Conservation (phyloP, 805 yeast genomes). For the Cyberlindnera euphorbiiphila region DNA sequence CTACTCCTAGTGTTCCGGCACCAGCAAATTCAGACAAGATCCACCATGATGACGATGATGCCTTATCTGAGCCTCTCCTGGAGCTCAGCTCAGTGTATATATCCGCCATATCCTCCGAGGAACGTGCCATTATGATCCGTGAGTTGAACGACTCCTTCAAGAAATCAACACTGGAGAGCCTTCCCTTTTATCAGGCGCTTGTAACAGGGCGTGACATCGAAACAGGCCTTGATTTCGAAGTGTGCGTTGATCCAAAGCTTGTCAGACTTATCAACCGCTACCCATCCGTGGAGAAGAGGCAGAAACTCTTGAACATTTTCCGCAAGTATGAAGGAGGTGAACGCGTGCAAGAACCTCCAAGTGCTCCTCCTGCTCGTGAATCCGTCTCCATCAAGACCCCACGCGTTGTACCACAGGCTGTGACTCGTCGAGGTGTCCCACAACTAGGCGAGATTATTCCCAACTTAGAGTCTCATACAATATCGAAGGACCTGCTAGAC, state of each 20-base stretch:
- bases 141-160: slow-evolving; percentile 6
- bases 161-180: neutral
- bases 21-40: no score
- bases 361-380: neutral
- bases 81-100: slow-evolving; percentile 1
- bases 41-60: no score
- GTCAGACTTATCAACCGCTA: slow-evolving; percentile 1
- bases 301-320: neutral
- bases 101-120: neutral
- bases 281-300: slow-evolving; percentile 1
- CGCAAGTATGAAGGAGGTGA: slow-evolving; percentile 1
- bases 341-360: neutral
- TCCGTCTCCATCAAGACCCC: no score
- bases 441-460: slow-evolving; percentile 2
- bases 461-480: neutral
- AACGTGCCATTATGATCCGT: slow-evolving; percentile 8
- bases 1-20: no score
- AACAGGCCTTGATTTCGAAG: neutral
- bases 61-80: neutral
- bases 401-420: no score
- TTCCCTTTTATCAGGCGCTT: slow-evolving; percentile 4
- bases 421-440: neutral
- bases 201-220: neutral
- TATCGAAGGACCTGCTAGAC: slow-evolving; percentile 3
- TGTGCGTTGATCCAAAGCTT: neutral